Evolutionary conservation across 192 early-diverging fungal species (phyloP).

Genomic region (Backusella tuberculispora): DNA sequence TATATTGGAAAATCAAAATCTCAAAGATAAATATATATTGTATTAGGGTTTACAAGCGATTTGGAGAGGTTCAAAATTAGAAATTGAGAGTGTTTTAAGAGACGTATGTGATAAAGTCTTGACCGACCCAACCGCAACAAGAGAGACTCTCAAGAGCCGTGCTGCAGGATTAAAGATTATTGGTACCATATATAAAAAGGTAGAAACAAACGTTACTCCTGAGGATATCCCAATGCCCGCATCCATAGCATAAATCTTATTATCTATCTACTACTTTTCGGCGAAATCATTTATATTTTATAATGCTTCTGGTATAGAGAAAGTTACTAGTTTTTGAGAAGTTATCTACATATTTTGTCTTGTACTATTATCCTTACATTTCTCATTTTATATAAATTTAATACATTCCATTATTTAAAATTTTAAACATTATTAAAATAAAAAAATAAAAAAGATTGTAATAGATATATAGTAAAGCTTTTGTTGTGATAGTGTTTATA

Average conservation of each 20-base stretch:
- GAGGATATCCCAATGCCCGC: constrained; percentile 23
- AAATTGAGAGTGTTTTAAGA: constrained; percentile 90
- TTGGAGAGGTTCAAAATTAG: constrained; percentile 92
- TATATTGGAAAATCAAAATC: neutral
- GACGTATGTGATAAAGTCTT: constrained; percentile 91
- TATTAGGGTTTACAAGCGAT: constrained; percentile 84
- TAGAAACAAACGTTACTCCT: constrained; percentile 57
- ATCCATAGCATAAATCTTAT: neutral
- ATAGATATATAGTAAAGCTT: too few species aligned
- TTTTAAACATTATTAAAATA: too few species aligned
- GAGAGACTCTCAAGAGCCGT: constrained; percentile 64
- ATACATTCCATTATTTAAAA: too few species aligned
- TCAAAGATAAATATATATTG: neutral
- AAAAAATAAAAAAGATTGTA: too few species aligned
- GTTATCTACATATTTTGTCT: too few species aligned
- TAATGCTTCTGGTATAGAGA: too few species aligned
- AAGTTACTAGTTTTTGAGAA: too few species aligned
- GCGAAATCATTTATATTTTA: too few species aligned
- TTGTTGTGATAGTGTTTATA: too few species aligned
- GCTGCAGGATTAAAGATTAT: constrained; percentile 85
- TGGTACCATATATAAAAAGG: constrained; percentile 81
- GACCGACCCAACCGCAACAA: constrained; percentile 65
- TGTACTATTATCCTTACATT: too few species aligned
- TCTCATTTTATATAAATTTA: too few species aligned
- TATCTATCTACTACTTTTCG: too few species aligned